phyloP scores from a whole-genome alignment of 768 basidiomycete species.

The Strobilomyces dryophilus region DNA sequence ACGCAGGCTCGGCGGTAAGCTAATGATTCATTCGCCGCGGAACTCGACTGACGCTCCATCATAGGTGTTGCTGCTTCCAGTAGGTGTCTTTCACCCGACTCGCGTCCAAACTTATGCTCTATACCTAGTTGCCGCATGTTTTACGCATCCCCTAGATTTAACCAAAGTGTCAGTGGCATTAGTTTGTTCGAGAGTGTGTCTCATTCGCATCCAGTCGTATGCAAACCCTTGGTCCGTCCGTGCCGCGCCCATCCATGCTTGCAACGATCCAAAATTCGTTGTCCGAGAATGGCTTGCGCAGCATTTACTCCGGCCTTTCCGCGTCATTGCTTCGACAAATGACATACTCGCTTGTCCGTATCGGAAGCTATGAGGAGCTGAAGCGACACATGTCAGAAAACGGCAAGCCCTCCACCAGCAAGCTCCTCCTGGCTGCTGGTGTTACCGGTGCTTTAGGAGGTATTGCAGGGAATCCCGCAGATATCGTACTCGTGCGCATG shows the following conservation, averaged over 20 bases:
- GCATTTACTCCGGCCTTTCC: conserved; percentile 76
- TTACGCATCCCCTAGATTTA: conserved; percentile 80
- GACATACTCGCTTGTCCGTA: conserved; percentile 84
- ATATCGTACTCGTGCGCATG: conserved; percentile 81
- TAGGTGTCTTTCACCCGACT: conserved; percentile 30
- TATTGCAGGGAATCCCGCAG: conserved; percentile 76
- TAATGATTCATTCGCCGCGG: background rate
- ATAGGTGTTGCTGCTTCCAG: conserved; percentile 62
- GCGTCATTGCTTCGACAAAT: conserved; percentile 86
- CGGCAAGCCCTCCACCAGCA: conserved; percentile 49
- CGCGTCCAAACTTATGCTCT: conserved; percentile 1
- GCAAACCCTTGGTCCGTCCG: conserved; percentile 61
- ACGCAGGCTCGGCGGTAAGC: conserved; percentile 58
- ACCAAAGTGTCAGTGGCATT: conserved; percentile 68
- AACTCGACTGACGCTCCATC: conserved; percentile 10
- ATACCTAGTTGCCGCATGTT: conserved; percentile 67
- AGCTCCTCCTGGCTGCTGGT: conserved; percentile 60
- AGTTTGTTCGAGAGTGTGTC: background rate
- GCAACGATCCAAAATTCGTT: conserved; percentile 63
- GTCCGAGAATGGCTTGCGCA: conserved; percentile 61
- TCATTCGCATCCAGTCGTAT: conserved; percentile 53
- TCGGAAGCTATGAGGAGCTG: conserved; percentile 79
- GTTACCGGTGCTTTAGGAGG: conserved; percentile 80
- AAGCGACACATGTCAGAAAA: conserved; percentile 52
- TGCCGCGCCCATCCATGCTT: conserved; percentile 60